A percentile compares a stretch with the other conserved stretches of the same genome.
Evolutionary conservation across 2,329 filamentous ascomycete species (phyloP).

Genomic region (Fusarium zealandicum): DNA sequence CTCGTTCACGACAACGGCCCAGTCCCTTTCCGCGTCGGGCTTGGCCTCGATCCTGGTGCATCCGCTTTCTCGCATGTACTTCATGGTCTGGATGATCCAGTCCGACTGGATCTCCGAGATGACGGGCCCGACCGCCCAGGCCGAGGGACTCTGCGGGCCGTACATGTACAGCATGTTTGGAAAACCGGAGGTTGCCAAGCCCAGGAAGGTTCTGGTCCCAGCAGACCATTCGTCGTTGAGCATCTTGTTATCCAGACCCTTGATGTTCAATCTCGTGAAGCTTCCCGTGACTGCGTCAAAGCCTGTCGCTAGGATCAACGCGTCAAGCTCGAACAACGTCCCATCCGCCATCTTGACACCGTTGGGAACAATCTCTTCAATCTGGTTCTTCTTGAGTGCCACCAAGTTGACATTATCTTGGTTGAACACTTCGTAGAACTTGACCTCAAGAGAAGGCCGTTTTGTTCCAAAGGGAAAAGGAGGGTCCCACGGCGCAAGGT

Average conservation of each 20-base stretch:
- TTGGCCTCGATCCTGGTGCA: neutral
- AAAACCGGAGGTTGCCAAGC: constrained; percentile 3
- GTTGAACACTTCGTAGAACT: constrained; percentile 22
- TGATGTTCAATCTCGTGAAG: constrained; percentile 10
- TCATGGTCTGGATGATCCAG: constrained; percentile 1
- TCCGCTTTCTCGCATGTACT: neutral
- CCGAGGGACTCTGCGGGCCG: constrained; percentile 2
- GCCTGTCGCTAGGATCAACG: constrained; percentile 44
- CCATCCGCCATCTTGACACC: constrained; percentile 48
- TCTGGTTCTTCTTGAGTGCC: constrained; percentile 24
- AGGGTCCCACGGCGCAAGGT: constrained; percentile 5
- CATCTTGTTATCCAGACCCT: neutral
- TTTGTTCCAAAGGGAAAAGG: neutral
- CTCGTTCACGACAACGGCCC: constrained; percentile 5
- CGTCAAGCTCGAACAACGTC: constrained; percentile 45
- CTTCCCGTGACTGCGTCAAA: constrained; percentile 25
- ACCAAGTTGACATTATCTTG: constrained; percentile 20
- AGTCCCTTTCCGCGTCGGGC: neutral
- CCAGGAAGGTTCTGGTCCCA: constrained; percentile 3
- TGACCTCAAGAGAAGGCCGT: constrained; percentile 18
- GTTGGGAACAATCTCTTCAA: constrained; percentile 43
- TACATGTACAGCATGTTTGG: constrained; percentile 6
- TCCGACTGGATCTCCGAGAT: constrained; percentile 10
- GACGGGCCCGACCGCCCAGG: constrained; percentile 1
- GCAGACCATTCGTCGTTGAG: constrained; percentile 4